Evolutionary conservation across 2,329 filamentous ascomycete genomes (phyloP).

Genomic region (Rhynchosporium agropyri): DNA sequence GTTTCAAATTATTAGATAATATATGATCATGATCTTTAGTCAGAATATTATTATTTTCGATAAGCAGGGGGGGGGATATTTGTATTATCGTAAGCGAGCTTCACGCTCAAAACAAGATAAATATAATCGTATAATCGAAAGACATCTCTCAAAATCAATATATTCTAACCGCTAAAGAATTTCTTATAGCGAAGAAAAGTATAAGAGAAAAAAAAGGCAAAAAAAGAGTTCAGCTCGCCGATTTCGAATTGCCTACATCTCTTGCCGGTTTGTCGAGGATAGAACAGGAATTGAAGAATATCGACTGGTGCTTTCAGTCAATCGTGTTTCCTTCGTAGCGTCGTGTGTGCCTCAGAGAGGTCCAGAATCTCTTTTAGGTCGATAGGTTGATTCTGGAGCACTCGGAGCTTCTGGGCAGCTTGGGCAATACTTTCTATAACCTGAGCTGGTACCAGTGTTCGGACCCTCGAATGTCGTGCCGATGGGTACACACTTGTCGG

Average conservation of each 20-base stretch:
- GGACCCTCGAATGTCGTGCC: constrained; percentile 1
- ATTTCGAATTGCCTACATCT: neutral
- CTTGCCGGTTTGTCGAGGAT: neutral
- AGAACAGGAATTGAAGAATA: neutral
- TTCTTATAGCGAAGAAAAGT: neutral
- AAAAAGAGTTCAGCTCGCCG: constrained; percentile 2
- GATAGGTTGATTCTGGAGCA: neutral
- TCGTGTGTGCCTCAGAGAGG: neutral
- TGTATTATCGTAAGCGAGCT: neutral
- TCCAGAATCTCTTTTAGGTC: neutral
- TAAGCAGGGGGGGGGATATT: no score
- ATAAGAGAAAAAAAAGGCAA: neutral
- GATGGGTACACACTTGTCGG: neutral
- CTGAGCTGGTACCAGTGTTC: neutral
- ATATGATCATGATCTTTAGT: no score
- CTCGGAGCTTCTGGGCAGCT: neutral
- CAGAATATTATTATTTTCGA: no score
- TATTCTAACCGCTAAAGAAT: neutral
- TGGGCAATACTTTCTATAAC: constrained; percentile 8
- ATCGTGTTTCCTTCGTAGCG: neutral
- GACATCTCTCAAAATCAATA: neutral
- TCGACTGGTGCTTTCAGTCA: neutral
- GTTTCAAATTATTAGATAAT: no score
- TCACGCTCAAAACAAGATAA: neutral
- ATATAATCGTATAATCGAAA: neutral